Conservation (phyloP, 2,329 filamentous ascomycete genomes). For the Cordyceps javanica region DNA sequence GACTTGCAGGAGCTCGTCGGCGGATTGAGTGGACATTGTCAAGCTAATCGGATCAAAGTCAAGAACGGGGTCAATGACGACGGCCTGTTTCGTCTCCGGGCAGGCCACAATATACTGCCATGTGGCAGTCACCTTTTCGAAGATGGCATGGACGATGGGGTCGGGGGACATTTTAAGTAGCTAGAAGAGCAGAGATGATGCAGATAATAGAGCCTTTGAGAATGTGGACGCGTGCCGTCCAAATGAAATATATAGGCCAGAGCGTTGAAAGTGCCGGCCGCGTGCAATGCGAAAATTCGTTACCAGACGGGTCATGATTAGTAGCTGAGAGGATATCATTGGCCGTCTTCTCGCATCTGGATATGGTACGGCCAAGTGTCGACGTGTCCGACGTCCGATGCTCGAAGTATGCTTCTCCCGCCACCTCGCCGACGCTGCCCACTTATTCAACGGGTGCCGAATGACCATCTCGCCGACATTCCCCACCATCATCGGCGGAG, state of each 20-base stretch:
- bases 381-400: neutral
- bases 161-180: neutral
- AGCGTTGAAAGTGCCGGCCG: neutral
- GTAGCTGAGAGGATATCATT: neutral
- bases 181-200: neutral
- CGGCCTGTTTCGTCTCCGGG: constrained; percentile 38
- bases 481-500: neutral
- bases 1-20: constrained; percentile 43
- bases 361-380: neutral
- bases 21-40: constrained; percentile 37
- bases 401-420: neutral
- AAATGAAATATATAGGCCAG: neutral
- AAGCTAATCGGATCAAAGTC: constrained; percentile 42
- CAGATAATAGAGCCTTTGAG: too few species aligned
- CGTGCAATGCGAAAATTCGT: neutral
- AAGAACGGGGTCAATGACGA: constrained; percentile 57
- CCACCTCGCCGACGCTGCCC: neutral
- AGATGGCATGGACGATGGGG: constrained; percentile 28
- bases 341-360: neutral
- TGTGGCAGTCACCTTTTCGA: constrained; percentile 39
- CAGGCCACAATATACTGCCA: constrained; percentile 58
- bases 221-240: too few species aligned
- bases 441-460: neutral
- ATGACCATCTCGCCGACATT: neutral
- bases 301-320: neutral